These are phyloP conservation scores for Neurospora hispaniola DNA, from an alignment of 495 filamentous ascomycete species.

Conservation along the genomic window DNA sequence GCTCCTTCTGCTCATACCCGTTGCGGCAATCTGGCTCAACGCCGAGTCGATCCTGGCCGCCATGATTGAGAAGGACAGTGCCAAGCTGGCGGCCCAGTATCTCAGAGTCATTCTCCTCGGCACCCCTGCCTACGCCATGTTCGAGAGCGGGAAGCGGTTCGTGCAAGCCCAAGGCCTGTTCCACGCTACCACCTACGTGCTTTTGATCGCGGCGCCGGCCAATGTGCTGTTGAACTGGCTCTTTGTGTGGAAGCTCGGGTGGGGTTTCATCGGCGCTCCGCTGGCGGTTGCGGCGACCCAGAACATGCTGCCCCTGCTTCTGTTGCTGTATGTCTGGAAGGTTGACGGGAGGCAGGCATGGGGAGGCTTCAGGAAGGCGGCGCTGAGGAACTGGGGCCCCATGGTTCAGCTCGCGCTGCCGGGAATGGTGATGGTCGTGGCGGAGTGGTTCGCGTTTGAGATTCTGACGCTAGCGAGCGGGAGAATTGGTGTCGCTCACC, in stretches of 20 bases:
- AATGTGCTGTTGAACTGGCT: constrained; percentile 61
- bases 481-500: constrained; percentile 55
- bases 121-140: constrained; percentile 55
- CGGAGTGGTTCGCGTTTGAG: constrained; percentile 81
- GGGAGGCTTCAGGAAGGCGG: constrained; percentile 67
- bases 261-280: constrained; percentile 77
- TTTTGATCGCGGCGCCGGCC: constrained; percentile 54
- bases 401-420: constrained; percentile 82
- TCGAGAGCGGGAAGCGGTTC: constrained; percentile 63
- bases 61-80: constrained; percentile 50
- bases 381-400: constrained; percentile 70
- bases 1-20: constrained; percentile 49
- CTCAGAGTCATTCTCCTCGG: constrained; percentile 53
- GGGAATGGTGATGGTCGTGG: constrained; percentile 83
- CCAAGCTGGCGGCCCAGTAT: constrained; percentile 55
- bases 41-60: constrained; percentile 45
- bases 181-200: constrained; percentile 53
- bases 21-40: constrained; percentile 48
- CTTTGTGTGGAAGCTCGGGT: constrained; percentile 63
- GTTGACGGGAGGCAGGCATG: constrained; percentile 73
- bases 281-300: constrained; percentile 80
- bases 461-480: constrained; percentile 62
- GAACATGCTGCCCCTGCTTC: constrained; percentile 61
- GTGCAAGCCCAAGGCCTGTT: constrained; percentile 67
- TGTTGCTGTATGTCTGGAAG: constrained; percentile 68